Evolutionary conservation across 1,284 basidiomycete species (phyloP).

Genomic region (Cryptococcus sp.): DNA sequence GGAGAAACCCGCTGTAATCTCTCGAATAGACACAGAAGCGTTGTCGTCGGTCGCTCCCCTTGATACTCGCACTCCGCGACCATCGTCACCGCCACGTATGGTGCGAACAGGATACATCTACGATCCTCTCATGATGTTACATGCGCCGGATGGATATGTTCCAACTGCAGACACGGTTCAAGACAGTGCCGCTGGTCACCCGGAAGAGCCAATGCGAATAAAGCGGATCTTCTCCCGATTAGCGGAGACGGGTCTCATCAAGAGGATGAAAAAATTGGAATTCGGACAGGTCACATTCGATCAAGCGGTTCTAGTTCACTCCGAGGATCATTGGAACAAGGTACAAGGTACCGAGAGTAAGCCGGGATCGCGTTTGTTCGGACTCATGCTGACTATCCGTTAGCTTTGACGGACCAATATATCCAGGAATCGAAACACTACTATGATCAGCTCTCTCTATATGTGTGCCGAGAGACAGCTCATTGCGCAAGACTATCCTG

Average conservation of each 20-base stretch:
- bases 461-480: conserved; percentile 82
- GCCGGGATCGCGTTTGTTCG: conserved; percentile 6
- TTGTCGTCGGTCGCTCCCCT: background rate
- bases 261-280: conserved; percentile 71
- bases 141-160: conserved; percentile 50
- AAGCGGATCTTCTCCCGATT: conserved; percentile 69
- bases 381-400: background rate
- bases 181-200: conserved; percentile 57
- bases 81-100: conserved; percentile 10
- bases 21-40: too few relatives aligned
- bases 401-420: conserved; percentile 69
- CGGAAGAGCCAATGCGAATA: conserved; percentile 85
- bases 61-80: background rate
- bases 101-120: conserved; percentile 74
- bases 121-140: conserved; percentile 79
- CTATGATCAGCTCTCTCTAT: conserved; percentile 86
- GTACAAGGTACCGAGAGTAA: conserved; percentile 58
- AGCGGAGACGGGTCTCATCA: conserved; percentile 57
- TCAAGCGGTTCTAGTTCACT: conserved; percentile 85
- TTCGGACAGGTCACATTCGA: conserved; percentile 68
- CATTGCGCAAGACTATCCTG: conserved; percentile 81
- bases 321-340: conserved; percentile 83
- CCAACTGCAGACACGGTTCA: conserved; percentile 50
- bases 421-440: conserved; percentile 67
- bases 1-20: too few relatives aligned